Conservation (phyloP, 805 yeast genomes). For the Candida broadrunensis region DNA sequence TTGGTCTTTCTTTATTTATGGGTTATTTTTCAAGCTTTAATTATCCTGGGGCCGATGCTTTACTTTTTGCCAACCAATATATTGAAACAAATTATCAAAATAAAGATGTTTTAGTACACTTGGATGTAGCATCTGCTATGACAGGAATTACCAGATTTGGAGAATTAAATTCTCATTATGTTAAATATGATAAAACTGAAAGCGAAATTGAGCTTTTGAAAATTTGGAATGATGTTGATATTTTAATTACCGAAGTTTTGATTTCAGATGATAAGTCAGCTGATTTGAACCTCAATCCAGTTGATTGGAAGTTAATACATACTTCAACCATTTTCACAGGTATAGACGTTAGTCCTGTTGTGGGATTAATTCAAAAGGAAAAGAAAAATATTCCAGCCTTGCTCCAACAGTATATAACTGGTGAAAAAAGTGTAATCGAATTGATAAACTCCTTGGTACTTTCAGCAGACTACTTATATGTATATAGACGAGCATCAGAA, state of each 20-base stretch:
- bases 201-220: slow-evolving; percentile 28
- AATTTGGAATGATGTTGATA: slow-evolving; percentile 27
- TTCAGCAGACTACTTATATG: slow-evolving; percentile 20
- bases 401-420: slow-evolving; percentile 5
- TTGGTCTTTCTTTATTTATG: slow-evolving; percentile 46
- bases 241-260: slow-evolving; percentile 26
- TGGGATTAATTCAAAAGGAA: slow-evolving; percentile 7
- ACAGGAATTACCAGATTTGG: slow-evolving; percentile 80
- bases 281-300: background rate
- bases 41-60: slow-evolving; percentile 88
- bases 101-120: slow-evolving; percentile 48
- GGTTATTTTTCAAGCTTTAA: slow-evolving; percentile 66
- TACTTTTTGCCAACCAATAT: slow-evolving; percentile 48
- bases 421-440: slow-evolving; percentile 3
- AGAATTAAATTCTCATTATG: slow-evolving; percentile 41
- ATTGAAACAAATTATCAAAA: slow-evolving; percentile 16
- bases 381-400: slow-evolving; percentile 2
- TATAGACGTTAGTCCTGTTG: slow-evolving; percentile 14
- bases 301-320: slow-evolving; percentile 20
- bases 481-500: slow-evolving; percentile 22
- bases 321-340: slow-evolving; percentile 18
- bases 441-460: slow-evolving; percentile 18
- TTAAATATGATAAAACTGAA: slow-evolving; percentile 79
- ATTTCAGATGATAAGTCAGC: background rate
- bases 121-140: slow-evolving; percentile 83